Evolutionary conservation across 2,329 filamentous ascomycete genomes (phyloP).

Genomic region (Nigrospora sphaerica): DNA sequence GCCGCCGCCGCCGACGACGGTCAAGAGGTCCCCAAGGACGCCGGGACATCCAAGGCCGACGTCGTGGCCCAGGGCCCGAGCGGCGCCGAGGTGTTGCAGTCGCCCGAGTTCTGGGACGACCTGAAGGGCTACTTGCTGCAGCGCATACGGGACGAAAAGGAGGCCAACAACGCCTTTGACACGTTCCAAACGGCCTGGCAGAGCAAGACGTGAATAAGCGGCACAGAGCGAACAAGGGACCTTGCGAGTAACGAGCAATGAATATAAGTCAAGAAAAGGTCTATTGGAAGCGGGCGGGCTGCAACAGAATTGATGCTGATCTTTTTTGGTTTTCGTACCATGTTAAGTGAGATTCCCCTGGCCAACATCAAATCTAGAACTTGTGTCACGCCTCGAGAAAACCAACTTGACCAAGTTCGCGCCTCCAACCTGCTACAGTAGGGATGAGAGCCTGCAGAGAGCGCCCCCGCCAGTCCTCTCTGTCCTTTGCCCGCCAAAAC

Average conservation of each 20-base stretch:
- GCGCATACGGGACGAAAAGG: constrained; percentile 63
- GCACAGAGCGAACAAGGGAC: constrained; percentile 1
- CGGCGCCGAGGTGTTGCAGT: constrained; percentile 54
- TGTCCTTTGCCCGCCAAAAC: neutral
- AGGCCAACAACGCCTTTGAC: constrained; percentile 55
- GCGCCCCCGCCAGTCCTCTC: too few relatives aligned
- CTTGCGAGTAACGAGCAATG: constrained; percentile 1
- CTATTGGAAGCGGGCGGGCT: constrained; percentile 9
- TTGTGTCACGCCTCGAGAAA: constrained; percentile 6
- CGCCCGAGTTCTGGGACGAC: constrained; percentile 80
- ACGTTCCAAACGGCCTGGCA: constrained; percentile 70
- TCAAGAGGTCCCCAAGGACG: constrained; percentile 25
- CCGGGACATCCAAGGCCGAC: constrained; percentile 31
- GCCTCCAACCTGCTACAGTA: neutral
- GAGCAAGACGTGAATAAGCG: constrained; percentile 27
- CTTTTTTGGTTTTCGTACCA: constrained; percentile 18
- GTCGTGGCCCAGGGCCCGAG: constrained; percentile 45
- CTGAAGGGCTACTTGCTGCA: constrained; percentile 73
- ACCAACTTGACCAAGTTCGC: neutral
- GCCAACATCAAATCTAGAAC: constrained; percentile 25
- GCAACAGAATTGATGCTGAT: constrained; percentile 11
- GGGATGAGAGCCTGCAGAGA: neutral
- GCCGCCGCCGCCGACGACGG: constrained; percentile 34
- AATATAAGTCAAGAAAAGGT: neutral
- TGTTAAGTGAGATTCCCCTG: constrained; percentile 17